Conservation (phyloP, 768 basidiomycete species). For the Glaciozyma antarctica region DNA sequence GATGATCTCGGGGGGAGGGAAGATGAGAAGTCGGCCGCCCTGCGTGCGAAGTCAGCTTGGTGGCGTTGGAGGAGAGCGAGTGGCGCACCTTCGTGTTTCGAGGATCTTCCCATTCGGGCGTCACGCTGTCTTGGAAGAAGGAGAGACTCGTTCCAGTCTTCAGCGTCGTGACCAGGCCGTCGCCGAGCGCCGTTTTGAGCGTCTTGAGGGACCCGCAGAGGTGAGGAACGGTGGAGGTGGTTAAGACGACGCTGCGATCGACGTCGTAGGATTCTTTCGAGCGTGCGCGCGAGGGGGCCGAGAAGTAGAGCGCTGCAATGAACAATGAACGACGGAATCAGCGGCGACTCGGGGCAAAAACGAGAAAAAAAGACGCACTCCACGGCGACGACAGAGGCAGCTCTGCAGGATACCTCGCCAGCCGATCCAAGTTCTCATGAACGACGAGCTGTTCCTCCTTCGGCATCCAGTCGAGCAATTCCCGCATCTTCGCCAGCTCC, state of each 20-base stretch:
- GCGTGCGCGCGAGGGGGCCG: slow-evolving; percentile 17
- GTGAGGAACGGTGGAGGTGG: slow-evolving; percentile 8
- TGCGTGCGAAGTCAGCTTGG: not conserved
- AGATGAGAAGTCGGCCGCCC: slow-evolving; percentile 26
- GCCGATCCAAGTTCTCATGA: slow-evolving; percentile 18
- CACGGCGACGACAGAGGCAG: slow-evolving; percentile 19
- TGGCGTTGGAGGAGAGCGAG: no score
- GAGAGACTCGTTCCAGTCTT: slow-evolving; percentile 18
- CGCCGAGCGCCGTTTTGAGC: slow-evolving; percentile 7
- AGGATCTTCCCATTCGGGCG: slow-evolving; percentile 27
- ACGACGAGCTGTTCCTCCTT: slow-evolving; percentile 7
- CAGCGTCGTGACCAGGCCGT: not conserved
- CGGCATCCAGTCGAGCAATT: not conserved
- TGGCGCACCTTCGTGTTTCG: slow-evolving; percentile 24
- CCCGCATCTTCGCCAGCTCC: not conserved
- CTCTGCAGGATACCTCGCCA: slow-evolving; percentile 15
- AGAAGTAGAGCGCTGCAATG: slow-evolving; percentile 26
- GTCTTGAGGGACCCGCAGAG: slow-evolving; percentile 22
- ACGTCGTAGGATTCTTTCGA: slow-evolving; percentile 11
- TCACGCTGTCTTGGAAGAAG: slow-evolving; percentile 21
- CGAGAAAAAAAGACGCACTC: slow-evolving; percentile 13
- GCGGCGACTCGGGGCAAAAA: not conserved
- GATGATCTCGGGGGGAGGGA: slow-evolving; percentile 9
- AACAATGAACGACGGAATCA: not conserved
- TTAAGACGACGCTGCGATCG: slow-evolving; percentile 21